Base-by-base conservation (phyloP, 495 filamentous ascomycete genomes). In the Melanomma pulvis-pyrius region DNA sequence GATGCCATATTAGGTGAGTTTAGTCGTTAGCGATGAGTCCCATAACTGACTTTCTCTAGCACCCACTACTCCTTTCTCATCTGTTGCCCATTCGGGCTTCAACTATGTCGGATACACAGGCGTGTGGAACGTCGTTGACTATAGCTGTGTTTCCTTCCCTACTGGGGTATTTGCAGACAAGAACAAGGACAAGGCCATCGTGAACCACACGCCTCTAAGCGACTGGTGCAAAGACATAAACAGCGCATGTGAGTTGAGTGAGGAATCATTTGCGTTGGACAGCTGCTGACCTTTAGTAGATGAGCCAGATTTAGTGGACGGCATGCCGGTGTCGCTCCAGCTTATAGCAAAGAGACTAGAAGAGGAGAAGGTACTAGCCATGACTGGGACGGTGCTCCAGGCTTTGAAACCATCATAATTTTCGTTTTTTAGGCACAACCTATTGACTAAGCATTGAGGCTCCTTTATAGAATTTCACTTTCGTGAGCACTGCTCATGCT, bases 321-420 rank as follows among this genome's bases (percentile, higher is more conserved):
- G 83, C 0, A 82, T 84, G 48, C 83, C 82, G 8, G 82, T 84
- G 25, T 79, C 76, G 5, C 64, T 86, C 15, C 84, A 87, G 65
- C 60, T 87, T 0, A 68, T 85, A 15, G 80, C 82, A 17, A 75
- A 81, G 22, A 76, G 79, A 36, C 66, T 83, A 24, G 78, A 84
- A 61, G 83, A 86, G 60, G 83, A 86, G 75, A 85, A 84, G 69
- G 62, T 73, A 21, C 59, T 67, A 2, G 39, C 55, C 25, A 71
- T 77, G 51, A 72, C 74, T 0, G 68, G 70, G 39, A 71, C 44
- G 6, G 61, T 78, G 11, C 53, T 71, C 11, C 24, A 68, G 22
- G 69, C 65, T 6, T 52, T 68, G 53, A 11, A 62, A 29, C 60
- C 57, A 26, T 61, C 64, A 1, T 36, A 12, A 22, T 12, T 64